These are phyloP conservation scores for Candida sp. DNA, from an alignment of 1,139 yeast genomes.

Conservation along the genomic window DNA sequence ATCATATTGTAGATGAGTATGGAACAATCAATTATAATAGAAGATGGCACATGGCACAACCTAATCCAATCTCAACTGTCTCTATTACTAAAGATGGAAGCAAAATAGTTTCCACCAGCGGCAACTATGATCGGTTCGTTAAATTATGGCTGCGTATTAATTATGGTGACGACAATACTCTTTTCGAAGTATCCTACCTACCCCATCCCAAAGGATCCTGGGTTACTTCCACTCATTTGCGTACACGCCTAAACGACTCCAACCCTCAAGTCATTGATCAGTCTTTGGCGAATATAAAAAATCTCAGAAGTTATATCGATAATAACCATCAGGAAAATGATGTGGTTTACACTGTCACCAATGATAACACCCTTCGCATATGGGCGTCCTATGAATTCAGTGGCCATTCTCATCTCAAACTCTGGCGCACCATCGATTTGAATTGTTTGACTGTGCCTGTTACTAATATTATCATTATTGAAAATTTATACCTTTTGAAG, in stretches of 20 bases:
- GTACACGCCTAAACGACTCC: slow-evolving; percentile 16
- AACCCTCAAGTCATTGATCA: slow-evolving; percentile 15
- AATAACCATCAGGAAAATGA: slow-evolving; percentile 23
- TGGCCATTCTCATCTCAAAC: slow-evolving; percentile 53
- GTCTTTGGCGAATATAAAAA: slow-evolving; percentile 37
- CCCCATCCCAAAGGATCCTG: slow-evolving; percentile 52
- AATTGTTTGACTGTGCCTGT: slow-evolving; percentile 29
- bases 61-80: slow-evolving; percentile 54
- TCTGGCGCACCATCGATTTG: slow-evolving; percentile 58
- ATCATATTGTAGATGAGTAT: slow-evolving; percentile 46
- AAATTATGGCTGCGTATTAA: slow-evolving; percentile 79
- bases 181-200: slow-evolving; percentile 69
- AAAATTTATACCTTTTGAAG: slow-evolving; percentile 42
- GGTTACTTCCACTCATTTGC: slow-evolving; percentile 58
- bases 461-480: slow-evolving; percentile 36
- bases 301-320: slow-evolving; percentile 33
- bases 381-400: slow-evolving; percentile 73
- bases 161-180: slow-evolving; percentile 61
- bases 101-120: slow-evolving; percentile 58
- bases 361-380: slow-evolving; percentile 54
- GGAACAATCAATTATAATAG: slow-evolving; percentile 31
- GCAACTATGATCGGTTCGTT: slow-evolving; percentile 59
- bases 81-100: slow-evolving; percentile 63
- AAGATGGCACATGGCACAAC: slow-evolving; percentile 57
- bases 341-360: slow-evolving; percentile 58